A percentile compares a stretch with the other conserved stretches of the same genome.
phyloP scores from a whole-genome alignment of 257 asterid genomes.

The Przewalskia tangutica region DNA sequence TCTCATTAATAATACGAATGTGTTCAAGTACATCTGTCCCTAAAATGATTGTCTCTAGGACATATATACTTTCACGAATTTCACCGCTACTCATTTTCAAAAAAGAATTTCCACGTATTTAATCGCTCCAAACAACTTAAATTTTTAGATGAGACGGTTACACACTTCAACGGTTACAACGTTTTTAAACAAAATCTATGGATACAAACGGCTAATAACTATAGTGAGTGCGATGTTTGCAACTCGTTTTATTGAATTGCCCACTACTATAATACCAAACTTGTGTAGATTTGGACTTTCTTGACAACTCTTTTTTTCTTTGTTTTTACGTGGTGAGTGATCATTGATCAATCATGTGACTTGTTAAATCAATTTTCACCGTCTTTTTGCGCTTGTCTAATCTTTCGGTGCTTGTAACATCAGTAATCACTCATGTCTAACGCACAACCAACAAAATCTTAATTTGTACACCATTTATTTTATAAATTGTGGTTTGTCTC shows the following conservation, averaged over 20 bases:
- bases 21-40: too few relatives aligned
- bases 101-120: too few relatives aligned
- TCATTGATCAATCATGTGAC: neutral
- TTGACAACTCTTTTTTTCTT: neutral
- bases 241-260: neutral
- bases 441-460: neutral
- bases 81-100: too few relatives aligned
- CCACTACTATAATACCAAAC: neutral
- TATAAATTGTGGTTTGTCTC: neutral
- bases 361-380: neutral
- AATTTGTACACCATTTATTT: neutral
- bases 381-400: neutral
- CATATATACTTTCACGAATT: too few relatives aligned
- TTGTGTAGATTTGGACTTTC: neutral
- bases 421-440: neutral
- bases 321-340: neutral
- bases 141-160: too few relatives aligned
- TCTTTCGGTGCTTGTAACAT: neutral
- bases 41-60: too few relatives aligned
- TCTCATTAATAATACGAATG: too few relatives aligned
- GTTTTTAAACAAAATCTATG: too few relatives aligned
- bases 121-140: too few relatives aligned
- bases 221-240: neutral
- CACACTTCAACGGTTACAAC: too few relatives aligned
- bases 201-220: neutral